Evolutionary conservation across 73 alveolate genomes (phyloP), one percentile per base, ranked within the genome.

Genomic region (Symbiodinium natans): DNA sequence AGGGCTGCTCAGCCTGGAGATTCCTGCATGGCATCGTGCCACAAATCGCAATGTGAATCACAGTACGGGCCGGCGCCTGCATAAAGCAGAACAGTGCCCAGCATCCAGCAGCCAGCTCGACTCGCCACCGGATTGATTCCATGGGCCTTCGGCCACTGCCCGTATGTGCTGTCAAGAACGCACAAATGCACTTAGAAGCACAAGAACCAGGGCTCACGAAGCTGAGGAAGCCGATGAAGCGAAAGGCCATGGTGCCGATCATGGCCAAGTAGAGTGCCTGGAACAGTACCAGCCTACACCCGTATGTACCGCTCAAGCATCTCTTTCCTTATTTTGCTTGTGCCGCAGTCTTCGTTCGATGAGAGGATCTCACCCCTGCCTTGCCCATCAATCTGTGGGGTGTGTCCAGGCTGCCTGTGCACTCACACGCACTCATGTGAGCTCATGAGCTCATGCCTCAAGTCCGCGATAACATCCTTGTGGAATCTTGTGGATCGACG

Each of bases 361-460:
- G n/a, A n/a, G n/a, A n/a, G n/a, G 19, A 29, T 38, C 34, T 23
- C 59, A 17, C 42, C 80, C 21, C 4, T 13, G 93, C 93, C 95
- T 89, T 89, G 43, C 86, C 73, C 95, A 89, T 89, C 29, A 89
- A 86, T 74, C 95, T 38, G 86, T 89, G 95, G 38, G 95, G 95
- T 59, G 95, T 89, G 36, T 89, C 95, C 95, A 89, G 33, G 34
- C 86, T 56, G 43, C 95, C 95, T 89, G 93, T 23, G 56, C 39
- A 86, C 40, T 34, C 48, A n/a, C n/a, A n/a, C n/a, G n/a, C n/a
- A n/a, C n/a, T n/a, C n/a, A n/a, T n/a, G n/a, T n/a, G n/a, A n/a
- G n/a, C n/a, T n/a, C n/a, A n/a, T n/a, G n/a, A n/a, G n/a, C n/a
- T n/a, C n/a, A n/a, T n/a, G 59, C 59, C 13, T 46, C 13, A 13